phyloP scores from a whole-genome alignment of 2,329 filamentous ascomycete species.

The Paecilomyces fulvus region DNA sequence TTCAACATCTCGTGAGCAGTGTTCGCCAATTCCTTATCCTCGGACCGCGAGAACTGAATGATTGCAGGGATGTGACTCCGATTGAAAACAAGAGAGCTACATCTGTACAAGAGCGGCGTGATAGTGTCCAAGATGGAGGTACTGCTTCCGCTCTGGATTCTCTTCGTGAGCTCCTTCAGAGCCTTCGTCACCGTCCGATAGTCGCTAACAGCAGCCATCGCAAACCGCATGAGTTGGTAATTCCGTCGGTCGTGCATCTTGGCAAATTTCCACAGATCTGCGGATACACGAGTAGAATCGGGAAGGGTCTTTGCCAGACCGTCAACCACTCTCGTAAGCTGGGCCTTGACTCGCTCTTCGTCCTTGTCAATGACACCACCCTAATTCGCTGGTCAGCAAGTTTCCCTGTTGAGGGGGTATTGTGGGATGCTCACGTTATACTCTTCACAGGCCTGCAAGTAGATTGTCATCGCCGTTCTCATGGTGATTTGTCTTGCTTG shows the following conservation, averaged over 20 bases:
- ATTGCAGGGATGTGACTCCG: conserved; percentile 87
- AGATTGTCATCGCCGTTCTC: conserved; percentile 64
- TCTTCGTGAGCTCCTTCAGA: conserved; percentile 80
- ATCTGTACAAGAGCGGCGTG: conserved; percentile 72
- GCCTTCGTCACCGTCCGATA: conserved; percentile 86
- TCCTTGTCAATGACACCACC: conserved; percentile 68
- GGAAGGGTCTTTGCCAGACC: conserved; percentile 68
- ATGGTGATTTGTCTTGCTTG: conserved; percentile 69
- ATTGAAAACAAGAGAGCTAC: conserved; percentile 81
- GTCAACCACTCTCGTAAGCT: conserved; percentile 63
- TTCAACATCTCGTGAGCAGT: conserved; percentile 83
- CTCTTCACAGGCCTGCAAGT: conserved; percentile 74
- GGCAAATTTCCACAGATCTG: conserved; percentile 82
- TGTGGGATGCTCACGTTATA: conserved; percentile 52
- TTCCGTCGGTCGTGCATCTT: conserved; percentile 82
- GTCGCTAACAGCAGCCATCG: conserved; percentile 76
- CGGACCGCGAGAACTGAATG: conserved; percentile 75
- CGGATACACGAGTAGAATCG: conserved; percentile 61
- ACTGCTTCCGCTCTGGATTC: conserved; percentile 59
- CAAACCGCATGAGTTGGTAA: conserved; percentile 82
- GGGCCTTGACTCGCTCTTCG: conserved; percentile 57
- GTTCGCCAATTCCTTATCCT: conserved; percentile 67
- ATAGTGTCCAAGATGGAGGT: conserved; percentile 66
- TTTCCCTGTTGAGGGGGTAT: background rate
- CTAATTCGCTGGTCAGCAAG: conserved; percentile 14